phyloP scores from a whole-genome alignment of 768 basidiomycete genomes.

The Boletellus emodensis region DNA sequence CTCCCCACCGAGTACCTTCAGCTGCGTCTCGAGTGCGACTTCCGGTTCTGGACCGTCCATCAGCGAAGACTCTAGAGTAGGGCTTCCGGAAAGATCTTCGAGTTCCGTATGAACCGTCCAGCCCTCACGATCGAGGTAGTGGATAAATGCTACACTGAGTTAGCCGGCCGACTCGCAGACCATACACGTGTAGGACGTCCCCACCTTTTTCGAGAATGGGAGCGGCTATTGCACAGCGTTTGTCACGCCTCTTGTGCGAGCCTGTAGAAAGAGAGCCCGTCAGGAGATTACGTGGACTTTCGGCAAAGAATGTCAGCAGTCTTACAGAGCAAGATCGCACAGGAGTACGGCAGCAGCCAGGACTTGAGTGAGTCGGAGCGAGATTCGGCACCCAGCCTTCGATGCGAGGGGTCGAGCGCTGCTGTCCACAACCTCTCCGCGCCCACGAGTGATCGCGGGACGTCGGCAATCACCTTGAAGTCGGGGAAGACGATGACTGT shows the following conservation, averaged over 20 bases:
- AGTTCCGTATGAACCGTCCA: conserved; percentile 77
- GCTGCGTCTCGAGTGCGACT: conserved; percentile 43
- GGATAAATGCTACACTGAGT: conserved; percentile 49
- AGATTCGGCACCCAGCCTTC: conserved; percentile 41
- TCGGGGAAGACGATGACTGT: conserved; percentile 91
- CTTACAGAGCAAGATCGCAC: conserved; percentile 86
- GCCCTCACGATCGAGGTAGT: conserved; percentile 58
- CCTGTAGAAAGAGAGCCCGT: conserved; percentile 41
- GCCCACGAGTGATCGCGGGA: conserved; percentile 58
- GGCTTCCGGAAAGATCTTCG: conserved; percentile 46
- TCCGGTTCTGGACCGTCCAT: conserved; percentile 41
- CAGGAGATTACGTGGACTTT: neutral
- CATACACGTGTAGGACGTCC: conserved; percentile 19
- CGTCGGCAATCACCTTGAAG: conserved; percentile 76
- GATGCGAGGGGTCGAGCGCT: conserved; percentile 56
- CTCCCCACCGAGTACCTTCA: conserved; percentile 45
- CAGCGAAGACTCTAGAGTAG: conserved; percentile 25
- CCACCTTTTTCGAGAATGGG: conserved; percentile 75
- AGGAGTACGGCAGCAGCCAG: conserved; percentile 86
- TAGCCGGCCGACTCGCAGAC: conserved; percentile 6
- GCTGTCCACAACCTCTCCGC: conserved; percentile 67
- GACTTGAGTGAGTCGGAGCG: conserved; percentile 53
- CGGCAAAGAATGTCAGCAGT: neutral
- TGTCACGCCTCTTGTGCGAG: conserved; percentile 91
- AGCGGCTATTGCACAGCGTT: conserved; percentile 84